phyloP scores from a whole-genome alignment of 768 basidiomycete genomes.

The Xerocomus spinulosus region DNA sequence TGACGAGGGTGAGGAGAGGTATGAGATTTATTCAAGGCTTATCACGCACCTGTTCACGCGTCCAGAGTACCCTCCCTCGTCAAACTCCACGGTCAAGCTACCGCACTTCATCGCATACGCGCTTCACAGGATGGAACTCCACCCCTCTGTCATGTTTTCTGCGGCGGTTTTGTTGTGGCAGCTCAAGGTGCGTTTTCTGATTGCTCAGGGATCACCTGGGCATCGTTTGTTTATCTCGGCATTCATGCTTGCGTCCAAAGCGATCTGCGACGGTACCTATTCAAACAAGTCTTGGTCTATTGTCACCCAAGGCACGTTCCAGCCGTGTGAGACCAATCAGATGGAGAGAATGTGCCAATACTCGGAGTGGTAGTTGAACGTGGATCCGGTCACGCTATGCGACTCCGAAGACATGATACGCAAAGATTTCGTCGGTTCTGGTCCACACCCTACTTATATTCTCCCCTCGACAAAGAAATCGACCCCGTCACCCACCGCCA shows the following conservation, averaged over 20 bases:
- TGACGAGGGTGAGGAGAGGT: constrained; percentile 92
- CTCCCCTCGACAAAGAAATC: constrained; percentile 60
- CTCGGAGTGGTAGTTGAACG: constrained; percentile 86
- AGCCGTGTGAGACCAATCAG: constrained; percentile 70
- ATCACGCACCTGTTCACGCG: constrained; percentile 84
- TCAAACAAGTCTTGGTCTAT: constrained; percentile 92
- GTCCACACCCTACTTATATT: constrained; percentile 60
- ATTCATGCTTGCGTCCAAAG: constrained; percentile 70
- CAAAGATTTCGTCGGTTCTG: constrained; percentile 53
- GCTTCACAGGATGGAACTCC: constrained; percentile 61
- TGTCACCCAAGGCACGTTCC: constrained; percentile 85
- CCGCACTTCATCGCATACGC: constrained; percentile 66
- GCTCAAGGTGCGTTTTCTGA: constrained; percentile 67
- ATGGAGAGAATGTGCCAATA: constrained; percentile 83
- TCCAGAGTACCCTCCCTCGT: constrained; percentile 68
- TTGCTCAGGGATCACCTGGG: constrained; percentile 70
- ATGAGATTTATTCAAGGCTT: constrained; percentile 77
- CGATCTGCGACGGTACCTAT: constrained; percentile 93
- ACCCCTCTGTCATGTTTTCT: constrained; percentile 43
- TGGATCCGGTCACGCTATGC: constrained; percentile 55
- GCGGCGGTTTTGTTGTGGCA: constrained; percentile 51
- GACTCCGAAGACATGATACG: constrained; percentile 60
- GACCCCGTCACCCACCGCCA: constrained; percentile 35
- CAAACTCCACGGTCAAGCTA: constrained; percentile 32
- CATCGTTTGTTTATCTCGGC: constrained; percentile 69